Conservation (phyloP, 345 rosid species). For the Gynandropsis gynandra region DNA sequence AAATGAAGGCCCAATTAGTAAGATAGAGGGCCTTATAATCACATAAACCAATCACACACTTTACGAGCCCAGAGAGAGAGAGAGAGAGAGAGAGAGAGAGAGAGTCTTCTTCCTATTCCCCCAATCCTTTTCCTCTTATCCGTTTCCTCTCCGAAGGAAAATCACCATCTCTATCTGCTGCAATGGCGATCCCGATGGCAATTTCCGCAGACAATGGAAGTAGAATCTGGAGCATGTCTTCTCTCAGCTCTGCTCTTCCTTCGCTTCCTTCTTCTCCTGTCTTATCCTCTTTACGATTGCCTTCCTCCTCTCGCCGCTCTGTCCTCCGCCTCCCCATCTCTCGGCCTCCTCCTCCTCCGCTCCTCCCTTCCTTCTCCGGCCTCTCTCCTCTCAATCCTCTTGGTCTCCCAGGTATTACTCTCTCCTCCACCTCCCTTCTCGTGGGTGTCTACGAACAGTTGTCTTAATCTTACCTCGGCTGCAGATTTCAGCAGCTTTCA, state of each 20-base stretch:
- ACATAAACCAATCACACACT: no score
- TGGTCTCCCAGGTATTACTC: slow-evolving; percentile 41
- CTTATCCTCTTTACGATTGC: slow-evolving; percentile 31
- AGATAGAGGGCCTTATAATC: no score
- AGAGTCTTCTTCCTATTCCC: no score
- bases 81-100: no score
- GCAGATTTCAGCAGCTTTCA: slow-evolving; percentile 46
- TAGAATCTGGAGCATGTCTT: slow-evolving; percentile 56
- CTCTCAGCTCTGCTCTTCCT: slow-evolving; percentile 65
- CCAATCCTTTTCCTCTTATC: slow-evolving; percentile 12
- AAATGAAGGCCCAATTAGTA: no score
- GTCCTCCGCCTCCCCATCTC: slow-evolving; percentile 22
- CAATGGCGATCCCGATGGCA: slow-evolving; percentile 37
- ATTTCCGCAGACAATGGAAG: slow-evolving; percentile 24
- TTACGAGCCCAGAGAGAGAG: no score
- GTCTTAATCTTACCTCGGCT: neutral
- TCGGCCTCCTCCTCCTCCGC: slow-evolving; percentile 22
- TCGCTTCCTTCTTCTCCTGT: slow-evolving; percentile 22
- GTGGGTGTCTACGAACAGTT: neutral
- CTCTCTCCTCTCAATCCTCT: slow-evolving; percentile 47
- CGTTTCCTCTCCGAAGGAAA: neutral
- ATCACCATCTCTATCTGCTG: slow-evolving; percentile 14
- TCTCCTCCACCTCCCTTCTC: neutral
- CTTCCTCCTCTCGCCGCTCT: slow-evolving; percentile 25
- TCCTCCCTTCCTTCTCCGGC: slow-evolving; percentile 42